phyloP scores from a whole-genome alignment of 352 stramenopile genomes.

The Globisporangium emineosum region DNA sequence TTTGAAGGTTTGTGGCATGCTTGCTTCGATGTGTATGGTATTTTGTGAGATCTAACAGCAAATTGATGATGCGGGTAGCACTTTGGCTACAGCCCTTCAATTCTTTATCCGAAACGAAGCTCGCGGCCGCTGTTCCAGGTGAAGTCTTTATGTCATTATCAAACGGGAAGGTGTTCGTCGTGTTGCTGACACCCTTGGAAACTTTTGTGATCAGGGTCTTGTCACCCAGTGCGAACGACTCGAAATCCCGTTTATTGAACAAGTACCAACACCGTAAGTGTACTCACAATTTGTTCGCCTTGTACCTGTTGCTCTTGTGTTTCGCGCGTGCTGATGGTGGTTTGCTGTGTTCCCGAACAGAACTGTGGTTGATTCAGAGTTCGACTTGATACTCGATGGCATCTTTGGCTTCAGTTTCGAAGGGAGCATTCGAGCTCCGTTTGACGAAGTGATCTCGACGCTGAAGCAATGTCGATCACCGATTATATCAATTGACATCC shows the following conservation, averaged over 20 bases:
- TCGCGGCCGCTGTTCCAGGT: slow-evolving; percentile 80
- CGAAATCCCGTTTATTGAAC: slow-evolving; percentile 78
- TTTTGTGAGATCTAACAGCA: background rate
- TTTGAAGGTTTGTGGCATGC: slow-evolving; percentile 65
- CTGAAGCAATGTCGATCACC: slow-evolving; percentile 59
- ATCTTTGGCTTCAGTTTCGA: slow-evolving; percentile 99
- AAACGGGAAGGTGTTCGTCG: background rate
- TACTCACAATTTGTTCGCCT: background rate
- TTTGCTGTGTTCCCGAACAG: slow-evolving; percentile 19
- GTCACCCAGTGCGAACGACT: slow-evolving; percentile 75
- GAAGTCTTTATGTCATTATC: background rate
- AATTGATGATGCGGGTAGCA: slow-evolving; percentile 41
- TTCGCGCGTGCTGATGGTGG: background rate
- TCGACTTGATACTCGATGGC: slow-evolving; percentile 95
- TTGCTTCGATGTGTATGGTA: background rate
- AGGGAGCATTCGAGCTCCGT: slow-evolving; percentile 87
- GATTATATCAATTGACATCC: slow-evolving; percentile 97
- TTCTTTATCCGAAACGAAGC: slow-evolving; percentile 95
- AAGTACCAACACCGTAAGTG: slow-evolving; percentile 34
- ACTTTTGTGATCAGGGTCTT: slow-evolving; percentile 36
- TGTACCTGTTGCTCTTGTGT: background rate
- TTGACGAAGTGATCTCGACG: slow-evolving; percentile 83
- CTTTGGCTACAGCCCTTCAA: slow-evolving; percentile 93
- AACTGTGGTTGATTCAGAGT: slow-evolving; percentile 46
- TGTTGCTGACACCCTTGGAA: background rate